Evolutionary conservation across 179 eudicot genomes (phyloP).

Genomic region (Camellia oleifera): DNA sequence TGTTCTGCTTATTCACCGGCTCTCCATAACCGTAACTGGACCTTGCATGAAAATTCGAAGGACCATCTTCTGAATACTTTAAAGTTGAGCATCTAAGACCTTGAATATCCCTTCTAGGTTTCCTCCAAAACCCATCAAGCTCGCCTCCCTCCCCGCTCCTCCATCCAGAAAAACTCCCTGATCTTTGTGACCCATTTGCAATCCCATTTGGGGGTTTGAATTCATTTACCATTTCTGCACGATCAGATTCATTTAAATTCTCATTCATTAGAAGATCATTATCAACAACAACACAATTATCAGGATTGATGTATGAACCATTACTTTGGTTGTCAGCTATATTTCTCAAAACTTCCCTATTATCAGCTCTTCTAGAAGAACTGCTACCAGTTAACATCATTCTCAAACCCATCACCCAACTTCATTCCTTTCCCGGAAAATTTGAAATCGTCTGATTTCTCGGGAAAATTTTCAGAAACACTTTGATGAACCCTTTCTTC

Average conservation of each 20-base stretch:
- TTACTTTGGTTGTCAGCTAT: constrained; percentile 26
- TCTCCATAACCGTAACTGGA: constrained; percentile 33
- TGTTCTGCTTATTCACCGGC: constrained; percentile 24
- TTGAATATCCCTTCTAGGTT: constrained; percentile 38
- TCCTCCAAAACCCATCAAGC: constrained; percentile 33
- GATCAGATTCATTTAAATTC: constrained; percentile 3
- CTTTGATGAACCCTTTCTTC: constrained; percentile 42
- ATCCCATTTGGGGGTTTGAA: constrained; percentile 30
- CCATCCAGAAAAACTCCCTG: constrained; percentile 30
- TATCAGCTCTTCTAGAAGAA: constrained; percentile 27
- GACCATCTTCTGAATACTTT: constrained; percentile 39
- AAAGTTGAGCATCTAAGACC: constrained; percentile 38
- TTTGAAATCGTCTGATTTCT: constrained; percentile 34
- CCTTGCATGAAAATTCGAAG: constrained; percentile 33
- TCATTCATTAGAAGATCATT: constrained; percentile 18
- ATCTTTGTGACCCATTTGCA: constrained; percentile 33
- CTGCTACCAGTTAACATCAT: constrained; percentile 28
- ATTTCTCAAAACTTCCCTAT: constrained; percentile 17
- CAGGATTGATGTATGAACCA: constrained; percentile 23
- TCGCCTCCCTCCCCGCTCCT: constrained; percentile 38
- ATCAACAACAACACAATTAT: constrained; percentile 30
- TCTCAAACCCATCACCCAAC: constrained; percentile 33
- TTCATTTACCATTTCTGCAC: constrained; percentile 8
- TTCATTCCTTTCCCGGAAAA: constrained; percentile 28
- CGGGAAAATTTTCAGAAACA: constrained; percentile 36